Evolutionary conservation across 164 flowering plant genomes (phyloP).

Genomic region (Aristolochia fimbriata): DNA sequence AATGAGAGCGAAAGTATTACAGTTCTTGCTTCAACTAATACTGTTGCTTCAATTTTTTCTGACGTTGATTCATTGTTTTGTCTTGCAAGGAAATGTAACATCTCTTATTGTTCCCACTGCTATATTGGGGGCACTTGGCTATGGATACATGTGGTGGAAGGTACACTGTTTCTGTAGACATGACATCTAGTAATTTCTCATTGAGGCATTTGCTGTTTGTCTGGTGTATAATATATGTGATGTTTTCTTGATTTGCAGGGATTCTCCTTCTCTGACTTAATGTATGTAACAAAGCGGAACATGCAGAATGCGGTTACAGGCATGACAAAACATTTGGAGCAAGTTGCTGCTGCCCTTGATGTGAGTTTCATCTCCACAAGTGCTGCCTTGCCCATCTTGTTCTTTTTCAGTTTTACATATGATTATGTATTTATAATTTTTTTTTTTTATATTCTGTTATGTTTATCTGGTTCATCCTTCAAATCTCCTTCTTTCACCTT

Average conservation of each 20-base stretch:
- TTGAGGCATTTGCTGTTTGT: no score
- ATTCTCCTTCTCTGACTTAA: constrained; percentile 66
- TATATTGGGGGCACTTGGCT: constrained; percentile 66
- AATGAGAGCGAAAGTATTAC: no score
- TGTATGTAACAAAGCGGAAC: constrained; percentile 78
- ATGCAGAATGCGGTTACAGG: constrained; percentile 90
- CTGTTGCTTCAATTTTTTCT: background rate
- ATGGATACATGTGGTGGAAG: constrained; percentile 99
- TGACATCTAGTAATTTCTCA: no score
- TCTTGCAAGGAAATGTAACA: constrained; percentile 33
- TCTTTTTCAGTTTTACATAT: background rate
- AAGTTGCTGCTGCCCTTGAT: constrained; percentile 58
- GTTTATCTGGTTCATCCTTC: no score
- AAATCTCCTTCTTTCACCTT: no score
- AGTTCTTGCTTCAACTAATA: no score
- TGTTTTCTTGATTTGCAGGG: constrained; percentile 37
- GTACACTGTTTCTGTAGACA: constrained; percentile 19
- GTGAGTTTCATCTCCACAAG: constrained; percentile 22
- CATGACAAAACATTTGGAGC: constrained; percentile 70
- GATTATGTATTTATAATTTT: background rate
- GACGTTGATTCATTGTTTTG: background rate
- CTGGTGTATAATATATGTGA: background rate
- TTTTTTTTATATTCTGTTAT: no score
- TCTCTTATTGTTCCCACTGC: constrained; percentile 60
- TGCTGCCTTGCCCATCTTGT: background rate